Conservation (phyloP, 192 early-diverging fungal species). For the Podila clonocystis region DNA sequence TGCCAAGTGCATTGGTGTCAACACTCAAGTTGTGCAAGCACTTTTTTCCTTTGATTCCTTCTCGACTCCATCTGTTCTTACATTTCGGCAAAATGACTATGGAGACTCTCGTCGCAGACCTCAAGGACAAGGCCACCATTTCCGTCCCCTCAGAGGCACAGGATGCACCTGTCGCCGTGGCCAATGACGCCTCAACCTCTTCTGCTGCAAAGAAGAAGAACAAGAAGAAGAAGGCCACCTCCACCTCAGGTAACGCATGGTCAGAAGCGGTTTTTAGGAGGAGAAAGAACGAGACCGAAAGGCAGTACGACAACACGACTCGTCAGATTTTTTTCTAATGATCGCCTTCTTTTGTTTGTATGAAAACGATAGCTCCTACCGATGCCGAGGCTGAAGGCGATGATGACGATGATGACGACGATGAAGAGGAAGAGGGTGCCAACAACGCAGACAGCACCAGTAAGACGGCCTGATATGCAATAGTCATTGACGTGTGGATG, state of each 20-base stretch:
- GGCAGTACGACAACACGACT: not conserved
- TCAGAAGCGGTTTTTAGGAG: too few species aligned
- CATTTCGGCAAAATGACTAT: conserved; percentile 25
- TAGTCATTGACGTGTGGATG: conserved; percentile 18
- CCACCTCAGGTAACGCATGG: conserved; percentile 7
- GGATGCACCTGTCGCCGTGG: conserved; percentile 3
- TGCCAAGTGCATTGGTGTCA: not conserved
- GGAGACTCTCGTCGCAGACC: conserved; percentile 20
- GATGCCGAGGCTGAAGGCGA: conserved; percentile 42
- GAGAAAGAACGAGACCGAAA: too few species aligned
- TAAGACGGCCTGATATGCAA: not conserved
- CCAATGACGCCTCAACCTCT: conserved; percentile 8
- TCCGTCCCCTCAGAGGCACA: conserved; percentile 12
- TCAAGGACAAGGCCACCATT: conserved; percentile 17
- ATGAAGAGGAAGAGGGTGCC: conserved; percentile 48
- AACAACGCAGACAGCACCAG: conserved; percentile 45
- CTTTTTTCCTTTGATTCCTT: conserved; percentile 1
- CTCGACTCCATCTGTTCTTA: not conserved
- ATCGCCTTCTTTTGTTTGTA: not conserved
- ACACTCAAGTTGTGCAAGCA: not conserved
- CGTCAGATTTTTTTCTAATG: not conserved
- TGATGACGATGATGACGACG: conserved; percentile 53
- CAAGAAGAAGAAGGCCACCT: conserved; percentile 58
- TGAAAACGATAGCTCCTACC: not conserved
- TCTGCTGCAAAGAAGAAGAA: conserved; percentile 59